Evolutionary conservation across 1,139 yeast species (phyloP).

Genomic region (Geotrichum carabidarum): DNA sequence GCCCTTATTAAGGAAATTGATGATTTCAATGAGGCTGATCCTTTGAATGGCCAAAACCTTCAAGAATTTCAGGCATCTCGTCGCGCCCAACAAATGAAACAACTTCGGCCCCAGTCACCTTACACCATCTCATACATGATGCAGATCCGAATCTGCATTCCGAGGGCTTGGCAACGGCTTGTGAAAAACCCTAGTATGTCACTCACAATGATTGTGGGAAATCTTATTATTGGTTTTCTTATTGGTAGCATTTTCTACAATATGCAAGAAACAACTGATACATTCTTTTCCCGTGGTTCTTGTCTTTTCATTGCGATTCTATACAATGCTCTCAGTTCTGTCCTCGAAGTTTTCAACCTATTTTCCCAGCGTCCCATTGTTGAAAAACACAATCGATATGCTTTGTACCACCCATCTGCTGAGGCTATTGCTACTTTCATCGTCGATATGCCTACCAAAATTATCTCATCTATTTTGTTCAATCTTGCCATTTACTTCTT

Average conservation of each 20-base stretch:
- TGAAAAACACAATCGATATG: conserved; percentile 72
- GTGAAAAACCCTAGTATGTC: conserved; percentile 65
- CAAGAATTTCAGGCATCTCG: conserved; percentile 48
- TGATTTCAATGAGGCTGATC: conserved; percentile 30
- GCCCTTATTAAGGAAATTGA: conserved; percentile 43
- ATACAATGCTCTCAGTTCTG: conserved; percentile 69
- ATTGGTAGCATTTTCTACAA: conserved; percentile 73
- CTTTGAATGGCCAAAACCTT: conserved; percentile 27
- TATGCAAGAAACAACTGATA: conserved; percentile 43
- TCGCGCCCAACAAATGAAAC: conserved; percentile 49
- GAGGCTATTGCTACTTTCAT: conserved; percentile 67
- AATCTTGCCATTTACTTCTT: conserved; percentile 62
- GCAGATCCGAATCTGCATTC: conserved; percentile 58
- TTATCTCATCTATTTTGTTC: conserved; percentile 52
- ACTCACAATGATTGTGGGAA: conserved; percentile 54
- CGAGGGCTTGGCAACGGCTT: conserved; percentile 59
- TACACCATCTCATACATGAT: conserved; percentile 59
- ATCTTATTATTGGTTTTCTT: conserved; percentile 62
- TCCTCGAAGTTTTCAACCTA: conserved; percentile 65
- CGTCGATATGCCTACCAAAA: conserved; percentile 62
- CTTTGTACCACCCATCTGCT: conserved; percentile 72
- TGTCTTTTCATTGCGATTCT: conserved; percentile 71
- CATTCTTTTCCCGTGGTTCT: conserved; percentile 66
- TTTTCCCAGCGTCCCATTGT: conserved; percentile 73
- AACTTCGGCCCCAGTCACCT: conserved; percentile 51